These are phyloP conservation scores for Daucus carota DNA, from an alignment of 129 eudicot species.

Conservation along the genomic window DH1_v3.0 NC_030382.2:53173501-53174000, in stretches of 20 bases:
- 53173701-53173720: slow-evolving; percentile 59
- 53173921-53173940: slow-evolving; percentile 56
- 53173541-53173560: neutral
- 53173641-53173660: slow-evolving; percentile 19
- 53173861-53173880: slow-evolving; percentile 91
- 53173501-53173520: neutral
- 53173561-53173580: neutral
- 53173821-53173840: slow-evolving; percentile 87
- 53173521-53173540: neutral
- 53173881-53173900: slow-evolving; percentile 72
- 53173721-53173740: slow-evolving; percentile 57
- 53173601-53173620: neutral
- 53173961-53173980: slow-evolving; percentile 91
- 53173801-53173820: slow-evolving; percentile 47
- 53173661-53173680: slow-evolving; percentile 35
- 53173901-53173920: slow-evolving; percentile 86
- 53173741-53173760: slow-evolving; percentile 59
- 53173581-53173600: neutral
- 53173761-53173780: slow-evolving; percentile 59
- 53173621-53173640: no score
- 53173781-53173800: slow-evolving; percentile 84
- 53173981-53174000: slow-evolving; percentile 59
- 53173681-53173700: slow-evolving; percentile 74
- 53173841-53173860: slow-evolving; percentile 68
- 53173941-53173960: slow-evolving; percentile 87